Evolutionary conservation across 345 rosid genomes (phyloP).

Genomic region (Eucalyptus curtisii): DNA sequence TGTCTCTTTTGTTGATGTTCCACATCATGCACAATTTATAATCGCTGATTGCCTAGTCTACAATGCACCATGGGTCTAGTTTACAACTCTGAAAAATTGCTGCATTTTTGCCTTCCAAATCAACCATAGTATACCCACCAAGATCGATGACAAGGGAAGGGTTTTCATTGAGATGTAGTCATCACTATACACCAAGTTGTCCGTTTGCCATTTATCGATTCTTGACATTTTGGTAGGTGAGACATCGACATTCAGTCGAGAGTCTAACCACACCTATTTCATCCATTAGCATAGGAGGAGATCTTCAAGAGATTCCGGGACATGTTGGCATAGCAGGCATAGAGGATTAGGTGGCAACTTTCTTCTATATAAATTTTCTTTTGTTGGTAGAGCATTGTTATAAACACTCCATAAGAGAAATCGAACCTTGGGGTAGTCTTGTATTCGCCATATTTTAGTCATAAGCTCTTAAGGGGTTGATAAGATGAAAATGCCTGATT

Average conservation of each 20-base stretch:
- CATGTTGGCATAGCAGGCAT: neutral
- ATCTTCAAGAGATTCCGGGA: neutral
- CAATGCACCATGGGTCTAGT: neutral
- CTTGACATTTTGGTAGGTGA: neutral
- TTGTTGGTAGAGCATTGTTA: too few relatives aligned
- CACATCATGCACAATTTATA: neutral
- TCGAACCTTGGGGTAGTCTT: too few relatives aligned
- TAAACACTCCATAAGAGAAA: too few relatives aligned
- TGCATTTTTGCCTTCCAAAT: neutral
- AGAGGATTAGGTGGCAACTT: neutral
- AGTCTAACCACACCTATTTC: neutral
- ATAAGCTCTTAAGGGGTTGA: too few relatives aligned
- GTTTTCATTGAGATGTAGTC: too few relatives aligned
- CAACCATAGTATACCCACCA: neutral
- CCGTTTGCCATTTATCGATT: neutral
- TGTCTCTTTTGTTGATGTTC: neutral
- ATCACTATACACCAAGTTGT: too few relatives aligned
- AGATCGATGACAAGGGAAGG: neutral
- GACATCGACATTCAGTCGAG: neutral
- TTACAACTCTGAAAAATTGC: too few relatives aligned
- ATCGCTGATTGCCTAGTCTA: too few relatives aligned
- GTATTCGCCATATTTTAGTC: too few relatives aligned
- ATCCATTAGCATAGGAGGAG: neutral
- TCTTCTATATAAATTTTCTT: too few relatives aligned
- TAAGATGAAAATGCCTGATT: too few relatives aligned